Conservation (phyloP, 2,329 filamentous ascomycete species). For the Colletotrichum scovillei region DNA sequence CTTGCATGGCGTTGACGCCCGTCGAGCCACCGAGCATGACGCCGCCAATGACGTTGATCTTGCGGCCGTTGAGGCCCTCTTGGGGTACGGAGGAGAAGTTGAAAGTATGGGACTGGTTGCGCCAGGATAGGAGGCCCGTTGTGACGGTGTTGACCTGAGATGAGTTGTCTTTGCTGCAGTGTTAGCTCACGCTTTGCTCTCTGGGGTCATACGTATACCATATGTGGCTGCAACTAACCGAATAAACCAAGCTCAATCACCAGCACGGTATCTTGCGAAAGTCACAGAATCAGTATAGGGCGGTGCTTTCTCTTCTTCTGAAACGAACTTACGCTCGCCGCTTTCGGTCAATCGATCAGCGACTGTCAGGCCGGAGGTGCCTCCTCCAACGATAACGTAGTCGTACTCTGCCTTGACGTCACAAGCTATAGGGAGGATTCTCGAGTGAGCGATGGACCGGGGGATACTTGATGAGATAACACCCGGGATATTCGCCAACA, state of each 20-base stretch:
- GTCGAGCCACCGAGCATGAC: constrained; percentile 44
- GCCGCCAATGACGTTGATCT: constrained; percentile 37
- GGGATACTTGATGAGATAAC: not conserved
- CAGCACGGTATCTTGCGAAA: constrained; percentile 33
- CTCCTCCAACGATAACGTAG: constrained; percentile 40
- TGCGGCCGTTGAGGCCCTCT: constrained; percentile 32
- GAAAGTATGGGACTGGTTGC: constrained; percentile 14
- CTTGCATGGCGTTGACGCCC: constrained; percentile 42
- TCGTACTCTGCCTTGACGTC: constrained; percentile 35
- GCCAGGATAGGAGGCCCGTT: constrained; percentile 24
- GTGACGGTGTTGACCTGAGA: constrained; percentile 39
- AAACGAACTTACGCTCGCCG: constrained; percentile 28
- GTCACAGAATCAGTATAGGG: too few species aligned
- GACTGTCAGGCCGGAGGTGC: constrained; percentile 36
- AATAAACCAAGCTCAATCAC: constrained; percentile 39
- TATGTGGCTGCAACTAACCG: constrained; percentile 1
- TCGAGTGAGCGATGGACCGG: constrained; percentile 15
- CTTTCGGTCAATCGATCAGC: constrained; percentile 37
- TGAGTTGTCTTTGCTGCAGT: constrained; percentile 34
- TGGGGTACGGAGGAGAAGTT: constrained; percentile 36
- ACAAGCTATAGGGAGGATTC: not conserved
- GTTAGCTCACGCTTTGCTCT: not conserved
- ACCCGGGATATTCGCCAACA: not conserved
- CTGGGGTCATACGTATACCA: too few species aligned
- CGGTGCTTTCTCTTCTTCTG: not conserved